Conservation (phyloP, 2,329 filamentous ascomycete species). For the Fusarium hostae region DNA sequence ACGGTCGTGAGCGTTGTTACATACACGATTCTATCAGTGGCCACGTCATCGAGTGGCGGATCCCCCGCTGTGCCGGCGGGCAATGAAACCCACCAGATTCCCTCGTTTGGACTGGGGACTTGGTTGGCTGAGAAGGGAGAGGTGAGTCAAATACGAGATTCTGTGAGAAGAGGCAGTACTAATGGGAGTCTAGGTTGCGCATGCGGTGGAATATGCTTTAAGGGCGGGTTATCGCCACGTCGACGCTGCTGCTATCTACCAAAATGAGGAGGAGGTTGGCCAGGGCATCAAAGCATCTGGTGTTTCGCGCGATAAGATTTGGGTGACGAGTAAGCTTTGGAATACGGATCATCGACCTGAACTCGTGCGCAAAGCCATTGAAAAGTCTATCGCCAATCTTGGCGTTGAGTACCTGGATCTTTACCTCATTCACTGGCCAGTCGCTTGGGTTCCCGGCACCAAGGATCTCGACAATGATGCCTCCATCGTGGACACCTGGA, state of each 20-base stretch:
- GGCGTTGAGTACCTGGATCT: constrained; percentile 49
- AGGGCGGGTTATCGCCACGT: constrained; percentile 66
- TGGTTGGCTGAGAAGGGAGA: constrained; percentile 47
- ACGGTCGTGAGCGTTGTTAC: constrained; percentile 16
- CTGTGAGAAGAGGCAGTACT: fast-evolving
- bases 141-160: background rate
- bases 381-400: constrained; percentile 47
- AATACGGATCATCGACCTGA: constrained; percentile 48
- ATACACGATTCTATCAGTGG: constrained; percentile 17
- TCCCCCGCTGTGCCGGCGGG: background rate
- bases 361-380: constrained; percentile 44
- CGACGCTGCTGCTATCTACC: constrained; percentile 69
- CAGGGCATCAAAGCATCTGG: constrained; percentile 53
- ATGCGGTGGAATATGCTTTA: constrained; percentile 66
- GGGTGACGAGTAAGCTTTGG: constrained; percentile 49
- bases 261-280: constrained; percentile 65
- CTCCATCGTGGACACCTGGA: constrained; percentile 47
- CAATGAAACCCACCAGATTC: constrained; percentile 38
- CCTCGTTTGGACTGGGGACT: constrained; percentile 48
- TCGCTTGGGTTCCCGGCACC: constrained; percentile 38
- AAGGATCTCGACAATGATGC: constrained; percentile 32
- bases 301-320: constrained; percentile 46
- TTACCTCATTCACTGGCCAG: constrained; percentile 47
- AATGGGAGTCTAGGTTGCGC: constrained; percentile 19
- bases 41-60: constrained; percentile 11